These are phyloP conservation scores for Rhodomyrtus tomentosa DNA, from an alignment of 345 rosid genomes.

Conservation along the genomic window DNA sequence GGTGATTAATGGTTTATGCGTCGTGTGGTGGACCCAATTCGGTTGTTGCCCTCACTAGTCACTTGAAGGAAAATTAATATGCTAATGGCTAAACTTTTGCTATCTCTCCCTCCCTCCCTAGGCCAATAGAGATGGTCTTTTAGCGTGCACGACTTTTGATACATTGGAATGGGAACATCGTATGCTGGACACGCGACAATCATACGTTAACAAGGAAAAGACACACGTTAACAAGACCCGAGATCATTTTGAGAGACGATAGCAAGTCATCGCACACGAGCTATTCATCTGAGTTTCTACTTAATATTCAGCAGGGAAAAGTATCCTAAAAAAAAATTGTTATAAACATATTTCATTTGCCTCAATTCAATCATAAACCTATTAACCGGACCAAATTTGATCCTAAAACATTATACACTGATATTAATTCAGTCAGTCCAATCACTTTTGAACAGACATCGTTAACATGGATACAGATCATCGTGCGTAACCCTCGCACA, in stretches of 20 bases:
- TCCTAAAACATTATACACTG: too few relatives aligned
- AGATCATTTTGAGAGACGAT: background rate
- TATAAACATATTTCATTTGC: too few relatives aligned
- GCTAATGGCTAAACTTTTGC: background rate
- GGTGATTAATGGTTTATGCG: background rate
- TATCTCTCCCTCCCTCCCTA: background rate
- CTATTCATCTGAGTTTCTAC: background rate
- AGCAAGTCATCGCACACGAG: background rate
- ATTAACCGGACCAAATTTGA: too few relatives aligned
- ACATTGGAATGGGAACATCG: too few relatives aligned
- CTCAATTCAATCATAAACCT: too few relatives aligned
- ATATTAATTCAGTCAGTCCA: too few relatives aligned
- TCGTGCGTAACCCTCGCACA: too few relatives aligned
- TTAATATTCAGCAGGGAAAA: background rate
- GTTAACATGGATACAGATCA: too few relatives aligned
- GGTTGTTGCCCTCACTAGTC: background rate
- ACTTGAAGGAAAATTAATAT: background rate
- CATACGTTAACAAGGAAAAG: background rate
- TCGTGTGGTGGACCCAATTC: background rate
- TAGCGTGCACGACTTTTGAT: background rate
- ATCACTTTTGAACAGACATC: too few relatives aligned
- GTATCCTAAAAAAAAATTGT: too few relatives aligned
- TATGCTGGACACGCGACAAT: background rate
- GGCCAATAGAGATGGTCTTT: background rate
- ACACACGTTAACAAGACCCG: background rate